Evolutionary conservation across 257 asterid species (phyloP).

Genomic region (Jacaranda mimosifolia): DNA sequence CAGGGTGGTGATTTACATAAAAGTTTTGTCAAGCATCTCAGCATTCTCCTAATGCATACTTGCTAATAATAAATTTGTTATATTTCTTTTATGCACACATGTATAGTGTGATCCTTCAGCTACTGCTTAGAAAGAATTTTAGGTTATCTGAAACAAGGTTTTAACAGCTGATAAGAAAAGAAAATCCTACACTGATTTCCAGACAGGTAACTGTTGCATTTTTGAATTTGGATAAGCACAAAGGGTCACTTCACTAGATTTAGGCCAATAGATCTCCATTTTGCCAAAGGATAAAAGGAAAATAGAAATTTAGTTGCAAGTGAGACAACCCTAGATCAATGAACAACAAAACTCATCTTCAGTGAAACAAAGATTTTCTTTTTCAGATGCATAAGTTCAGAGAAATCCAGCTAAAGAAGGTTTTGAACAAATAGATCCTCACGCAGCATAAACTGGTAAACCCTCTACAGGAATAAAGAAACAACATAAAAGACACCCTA

Average conservation of each 20-base stretch:
- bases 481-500: neutral
- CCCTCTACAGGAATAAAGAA: neutral
- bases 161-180: neutral
- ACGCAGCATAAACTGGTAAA: neutral
- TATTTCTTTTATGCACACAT: neutral
- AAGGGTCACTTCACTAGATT: neutral
- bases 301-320: neutral
- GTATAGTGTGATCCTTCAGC: neutral
- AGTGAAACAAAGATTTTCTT: neutral
- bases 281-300: neutral
- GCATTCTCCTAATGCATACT: neutral
- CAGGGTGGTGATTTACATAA: no score
- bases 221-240: neutral
- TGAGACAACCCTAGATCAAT: neutral
- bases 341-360: neutral
- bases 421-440: neutral
- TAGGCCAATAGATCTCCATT: neutral
- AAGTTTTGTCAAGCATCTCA: neutral
- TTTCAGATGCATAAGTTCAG: neutral
- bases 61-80: neutral
- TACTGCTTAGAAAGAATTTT: neutral
- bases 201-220: neutral
- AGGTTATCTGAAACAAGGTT: neutral
- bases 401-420: neutral
- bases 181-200: neutral